Base-by-base conservation (phyloP, 139 green algal genomes). In the Edaphochlamys debaryana region DNA sequence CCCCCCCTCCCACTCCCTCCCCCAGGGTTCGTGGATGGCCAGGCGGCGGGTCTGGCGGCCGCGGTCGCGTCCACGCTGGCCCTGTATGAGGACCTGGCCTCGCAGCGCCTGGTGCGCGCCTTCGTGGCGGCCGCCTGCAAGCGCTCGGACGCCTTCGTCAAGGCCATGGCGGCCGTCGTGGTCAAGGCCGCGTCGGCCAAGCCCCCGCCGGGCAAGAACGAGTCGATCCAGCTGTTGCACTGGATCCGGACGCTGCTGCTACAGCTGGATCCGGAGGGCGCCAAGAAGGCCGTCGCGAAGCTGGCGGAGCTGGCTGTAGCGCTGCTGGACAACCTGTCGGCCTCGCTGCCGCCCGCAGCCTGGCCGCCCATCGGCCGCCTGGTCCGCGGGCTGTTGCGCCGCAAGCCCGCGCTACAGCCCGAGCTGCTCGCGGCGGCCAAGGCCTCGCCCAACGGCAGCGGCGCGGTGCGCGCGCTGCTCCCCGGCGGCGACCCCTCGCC, bases 231-330 rank as follows among this genome's bases (percentile, higher is more conserved):
- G 32, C 85, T 97, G 60, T 78, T 95, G 45, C 74, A 76, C 32
- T 95, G 94, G 92, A 89, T 17, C 41, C 74, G 63, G 15, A 29
- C 85, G 30, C 64, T 93, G n/a, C 77, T 96, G 40, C 60, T 77
- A 4, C 41, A 70, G 20, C 89, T 97, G 73, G 78, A 91, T 23
- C 72, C 89, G 4, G 79, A 60, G 22, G 5, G 41, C 25, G 89
- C 85, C 22, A 88, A 89, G 40, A 97, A 96, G 82, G 94, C 93
- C 0, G 82, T 92, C 5, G n/a, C 73, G 1, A 96, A 95, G 87
- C 87, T 96, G 72, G 40, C 94, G 20, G 91, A 96, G 52, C 85
- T 87, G 48, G 88, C 92, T 85, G 90, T 87, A 30, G 78, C 36
- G 36, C 79, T 85, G 66, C 37, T 87, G 58, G 60, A 63, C 74